phyloP scores from a whole-genome alignment of 1,139 yeast species.

The Starmera stellimalicola region DNA sequence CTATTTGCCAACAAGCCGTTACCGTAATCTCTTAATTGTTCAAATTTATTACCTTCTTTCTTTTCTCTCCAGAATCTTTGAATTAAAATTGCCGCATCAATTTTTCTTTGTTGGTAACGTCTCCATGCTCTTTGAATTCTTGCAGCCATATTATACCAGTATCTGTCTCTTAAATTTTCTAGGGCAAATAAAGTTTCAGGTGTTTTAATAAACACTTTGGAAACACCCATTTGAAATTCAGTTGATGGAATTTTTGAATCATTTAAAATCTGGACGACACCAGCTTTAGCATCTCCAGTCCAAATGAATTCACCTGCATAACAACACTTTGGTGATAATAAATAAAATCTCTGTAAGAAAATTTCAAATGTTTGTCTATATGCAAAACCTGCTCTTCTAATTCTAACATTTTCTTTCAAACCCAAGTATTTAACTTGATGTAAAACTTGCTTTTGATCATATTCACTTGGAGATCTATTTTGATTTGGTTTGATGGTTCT shows the following conservation, averaged over 20 bases:
- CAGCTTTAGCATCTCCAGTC: slow-evolving; percentile 80
- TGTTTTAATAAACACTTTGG: slow-evolving; percentile 93
- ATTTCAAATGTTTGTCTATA: slow-evolving; percentile 95
- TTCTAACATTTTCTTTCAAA: slow-evolving; percentile 91
- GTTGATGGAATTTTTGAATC: slow-evolving; percentile 73
- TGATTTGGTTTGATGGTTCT: slow-evolving; percentile 98
- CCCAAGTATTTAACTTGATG: slow-evolving; percentile 97
- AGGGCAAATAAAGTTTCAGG: slow-evolving; percentile 95
- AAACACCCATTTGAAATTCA: slow-evolving; percentile 87
- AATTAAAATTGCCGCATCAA: slow-evolving; percentile 77
- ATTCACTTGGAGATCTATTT: slow-evolving; percentile 83
- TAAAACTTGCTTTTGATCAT: slow-evolving; percentile 79
- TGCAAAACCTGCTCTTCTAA: slow-evolving; percentile 98
- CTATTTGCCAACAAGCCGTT: slow-evolving; percentile 57
- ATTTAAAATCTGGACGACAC: slow-evolving; percentile 66
- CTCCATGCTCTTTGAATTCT: slow-evolving; percentile 97
- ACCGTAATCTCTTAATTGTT: slow-evolving; percentile 80
- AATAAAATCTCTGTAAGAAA: slow-evolving; percentile 91
- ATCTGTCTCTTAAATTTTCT: slow-evolving; percentile 94
- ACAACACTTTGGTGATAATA: slow-evolving; percentile 81
- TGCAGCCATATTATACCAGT: slow-evolving; percentile 98
- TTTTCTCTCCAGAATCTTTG: slow-evolving; percentile 82
- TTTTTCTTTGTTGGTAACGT: slow-evolving; percentile 67
- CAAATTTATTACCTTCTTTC: slow-evolving; percentile 73
- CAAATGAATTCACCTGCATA: slow-evolving; percentile 98